These are phyloP conservation scores for Arthrobotrys megalospora DNA, from an alignment of 2,329 filamentous ascomycete genomes.

Conservation along the genomic window DNA sequence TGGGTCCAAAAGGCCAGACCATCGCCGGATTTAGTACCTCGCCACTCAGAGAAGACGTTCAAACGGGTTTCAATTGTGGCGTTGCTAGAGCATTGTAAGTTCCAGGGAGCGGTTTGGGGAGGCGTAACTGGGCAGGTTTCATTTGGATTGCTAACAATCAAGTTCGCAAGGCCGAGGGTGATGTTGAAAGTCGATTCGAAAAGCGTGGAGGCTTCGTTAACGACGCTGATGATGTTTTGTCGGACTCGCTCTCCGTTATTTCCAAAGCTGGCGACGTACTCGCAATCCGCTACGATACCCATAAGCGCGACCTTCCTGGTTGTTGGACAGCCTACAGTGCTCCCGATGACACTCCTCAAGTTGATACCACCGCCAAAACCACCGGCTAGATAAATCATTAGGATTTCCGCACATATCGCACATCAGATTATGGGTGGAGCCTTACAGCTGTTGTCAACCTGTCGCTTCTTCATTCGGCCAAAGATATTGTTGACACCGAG, in stretches of 20 bases:
- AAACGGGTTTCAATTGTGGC: slow-evolving; percentile 81
- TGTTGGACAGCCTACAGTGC: slow-evolving; percentile 84
- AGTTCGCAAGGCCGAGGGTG: slow-evolving; percentile 87
- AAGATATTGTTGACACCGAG: slow-evolving; percentile 68
- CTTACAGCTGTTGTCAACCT: slow-evolving; percentile 75
- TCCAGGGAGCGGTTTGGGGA: slow-evolving; percentile 82
- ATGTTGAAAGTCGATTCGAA: slow-evolving; percentile 97
- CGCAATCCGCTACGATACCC: slow-evolving; percentile 93
- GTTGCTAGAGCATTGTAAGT: slow-evolving; percentile 77
- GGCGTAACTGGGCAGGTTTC: slow-evolving; percentile 78
- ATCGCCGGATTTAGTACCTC: slow-evolving; percentile 80
- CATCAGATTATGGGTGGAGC: background rate
- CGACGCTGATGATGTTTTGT: slow-evolving; percentile 82
- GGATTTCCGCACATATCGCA: slow-evolving; percentile 27
- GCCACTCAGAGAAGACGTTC: slow-evolving; percentile 90
- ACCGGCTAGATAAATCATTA: slow-evolving; percentile 68
- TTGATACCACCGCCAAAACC: slow-evolving; percentile 87
- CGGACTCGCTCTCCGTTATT: slow-evolving; percentile 71
- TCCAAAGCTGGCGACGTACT: slow-evolving; percentile 82
- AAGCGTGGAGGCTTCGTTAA: slow-evolving; percentile 85
- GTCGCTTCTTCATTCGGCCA: slow-evolving; percentile 74
- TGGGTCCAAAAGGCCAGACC: slow-evolving; percentile 94
- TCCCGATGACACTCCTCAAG: slow-evolving; percentile 82
- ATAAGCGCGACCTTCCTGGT: slow-evolving; percentile 93
- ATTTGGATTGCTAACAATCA: slow-evolving; percentile 81